These are phyloP conservation scores for Backusella tuberculispora DNA, from an alignment of 192 early-diverging fungal genomes.

Conservation along the genomic window DNA sequence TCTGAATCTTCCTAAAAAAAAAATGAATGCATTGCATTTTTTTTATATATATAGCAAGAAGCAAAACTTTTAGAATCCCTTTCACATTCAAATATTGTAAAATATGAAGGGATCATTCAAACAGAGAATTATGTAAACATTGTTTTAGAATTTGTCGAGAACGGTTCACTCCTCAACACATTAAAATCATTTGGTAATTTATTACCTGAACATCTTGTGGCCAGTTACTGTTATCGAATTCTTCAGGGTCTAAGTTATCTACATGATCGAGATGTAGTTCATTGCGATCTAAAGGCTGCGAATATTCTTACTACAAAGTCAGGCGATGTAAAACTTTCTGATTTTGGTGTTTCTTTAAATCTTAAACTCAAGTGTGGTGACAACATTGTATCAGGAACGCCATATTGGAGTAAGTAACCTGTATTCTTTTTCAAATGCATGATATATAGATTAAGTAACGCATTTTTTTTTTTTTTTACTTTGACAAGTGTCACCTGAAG, in stretches of 20 bases:
- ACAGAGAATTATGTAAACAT: slow-evolving; percentile 78
- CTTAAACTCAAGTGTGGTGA: slow-evolving; percentile 64
- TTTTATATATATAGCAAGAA: slow-evolving; percentile 58
- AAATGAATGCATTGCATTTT: background rate
- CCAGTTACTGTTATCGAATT: slow-evolving; percentile 84
- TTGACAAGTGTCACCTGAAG: slow-evolving; percentile 76
- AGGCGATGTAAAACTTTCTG: slow-evolving; percentile 92
- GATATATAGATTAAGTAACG: background rate
- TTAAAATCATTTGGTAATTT: slow-evolving; percentile 81
- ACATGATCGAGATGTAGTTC: slow-evolving; percentile 85
- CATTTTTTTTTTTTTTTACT: background rate
- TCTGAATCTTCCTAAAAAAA: background rate
- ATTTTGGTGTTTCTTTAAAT: slow-evolving; percentile 95
- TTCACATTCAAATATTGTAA: slow-evolving; percentile 81
- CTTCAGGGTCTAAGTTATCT: slow-evolving; percentile 88
- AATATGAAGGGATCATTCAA: slow-evolving; percentile 82
- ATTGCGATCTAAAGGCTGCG: slow-evolving; percentile 95
- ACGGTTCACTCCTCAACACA: slow-evolving; percentile 89
- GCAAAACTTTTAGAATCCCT: slow-evolving; percentile 86
- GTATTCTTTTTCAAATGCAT: background rate
- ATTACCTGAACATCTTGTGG: slow-evolving; percentile 88
- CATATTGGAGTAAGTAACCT: slow-evolving; percentile 69
- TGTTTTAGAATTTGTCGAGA: slow-evolving; percentile 90
- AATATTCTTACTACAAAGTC: slow-evolving; percentile 95
- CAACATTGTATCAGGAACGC: slow-evolving; percentile 78